These are phyloP conservation scores for Capsicum pubescens DNA, from an alignment of 257 asterid genomes.

Conservation along the genomic window DNA sequence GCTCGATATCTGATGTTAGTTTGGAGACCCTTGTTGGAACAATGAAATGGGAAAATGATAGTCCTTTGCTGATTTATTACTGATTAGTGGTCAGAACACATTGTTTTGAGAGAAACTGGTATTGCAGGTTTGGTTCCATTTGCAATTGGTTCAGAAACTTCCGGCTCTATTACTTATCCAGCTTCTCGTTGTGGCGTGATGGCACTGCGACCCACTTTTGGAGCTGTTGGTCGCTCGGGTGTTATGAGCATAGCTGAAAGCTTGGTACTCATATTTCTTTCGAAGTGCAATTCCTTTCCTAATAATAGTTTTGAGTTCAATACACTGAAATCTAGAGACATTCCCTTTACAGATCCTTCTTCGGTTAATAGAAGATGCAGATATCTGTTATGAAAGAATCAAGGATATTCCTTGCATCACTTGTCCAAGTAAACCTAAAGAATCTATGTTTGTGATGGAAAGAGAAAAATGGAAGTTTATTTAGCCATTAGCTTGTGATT, in stretches of 20 bases:
- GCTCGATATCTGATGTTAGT: neutral
- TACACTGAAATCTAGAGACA: conserved; percentile 41
- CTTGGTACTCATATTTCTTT: conserved; percentile 57
- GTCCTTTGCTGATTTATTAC: neutral
- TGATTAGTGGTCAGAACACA: neutral
- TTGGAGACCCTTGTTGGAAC: neutral
- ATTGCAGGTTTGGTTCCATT: conserved; percentile 81
- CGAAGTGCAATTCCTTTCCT: conserved; percentile 17
- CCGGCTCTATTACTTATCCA: conserved; percentile 93
- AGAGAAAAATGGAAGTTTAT: too few relatives aligned
- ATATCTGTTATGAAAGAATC: too few relatives aligned
- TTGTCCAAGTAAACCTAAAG: too few relatives aligned
- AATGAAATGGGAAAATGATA: neutral
- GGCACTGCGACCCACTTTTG: conserved; percentile 88
- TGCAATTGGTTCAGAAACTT: conserved; percentile 95
- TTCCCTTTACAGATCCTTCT: conserved; percentile 74
- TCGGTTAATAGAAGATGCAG: conserved; percentile 44
- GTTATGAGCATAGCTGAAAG: conserved; percentile 94
- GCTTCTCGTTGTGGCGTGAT: conserved; percentile 98
- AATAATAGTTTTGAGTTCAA: conserved; percentile 21
- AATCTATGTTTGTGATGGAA: too few relatives aligned
- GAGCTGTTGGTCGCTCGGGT: conserved; percentile 86
- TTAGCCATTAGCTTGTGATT: too few relatives aligned
- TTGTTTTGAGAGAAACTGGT: conserved; percentile 34
- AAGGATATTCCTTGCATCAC: too few relatives aligned